phyloP scores from a whole-genome alignment of 2,329 filamentous ascomycete genomes.

The Botrytis elliptica region DNA sequence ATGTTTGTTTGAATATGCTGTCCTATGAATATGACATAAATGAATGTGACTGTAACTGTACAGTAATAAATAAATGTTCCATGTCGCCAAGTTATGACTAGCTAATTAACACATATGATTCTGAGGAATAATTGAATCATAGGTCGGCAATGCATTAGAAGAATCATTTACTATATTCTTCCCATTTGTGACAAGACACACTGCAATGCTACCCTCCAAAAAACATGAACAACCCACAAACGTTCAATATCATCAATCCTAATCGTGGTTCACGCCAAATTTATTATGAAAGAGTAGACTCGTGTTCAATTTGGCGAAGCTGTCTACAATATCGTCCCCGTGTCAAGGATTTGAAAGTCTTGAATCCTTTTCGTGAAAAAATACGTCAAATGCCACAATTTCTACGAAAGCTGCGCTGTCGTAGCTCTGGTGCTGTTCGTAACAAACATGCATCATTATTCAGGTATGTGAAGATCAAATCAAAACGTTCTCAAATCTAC shows the following conservation, averaged over 20 bases:
- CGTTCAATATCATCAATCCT: slow-evolving; percentile 4
- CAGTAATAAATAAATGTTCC: background rate
- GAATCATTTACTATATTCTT: no score
- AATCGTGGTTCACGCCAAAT: background rate
- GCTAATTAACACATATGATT: background rate
- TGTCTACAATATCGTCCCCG: slow-evolving; percentile 5
- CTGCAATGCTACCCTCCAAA: background rate
- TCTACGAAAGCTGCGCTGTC: background rate
- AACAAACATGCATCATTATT: background rate
- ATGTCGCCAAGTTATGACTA: background rate
- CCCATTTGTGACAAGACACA: background rate
- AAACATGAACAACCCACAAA: background rate
- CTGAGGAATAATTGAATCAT: background rate
- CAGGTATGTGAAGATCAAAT: background rate
- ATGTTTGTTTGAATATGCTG: background rate
- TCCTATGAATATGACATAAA: background rate
- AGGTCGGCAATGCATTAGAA: background rate
- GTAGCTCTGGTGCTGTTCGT: background rate
- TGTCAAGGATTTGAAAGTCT: background rate
- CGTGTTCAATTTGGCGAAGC: background rate
- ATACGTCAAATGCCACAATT: background rate
- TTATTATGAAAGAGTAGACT: background rate
- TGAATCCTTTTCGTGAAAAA: background rate
- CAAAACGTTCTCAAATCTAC: background rate
- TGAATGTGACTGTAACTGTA: background rate